A percentile compares a stretch with the other conserved stretches of the same genome.
phyloP scores from a whole-genome alignment of 164 flowering plant species.

The Vitis labrusca region DNA sequence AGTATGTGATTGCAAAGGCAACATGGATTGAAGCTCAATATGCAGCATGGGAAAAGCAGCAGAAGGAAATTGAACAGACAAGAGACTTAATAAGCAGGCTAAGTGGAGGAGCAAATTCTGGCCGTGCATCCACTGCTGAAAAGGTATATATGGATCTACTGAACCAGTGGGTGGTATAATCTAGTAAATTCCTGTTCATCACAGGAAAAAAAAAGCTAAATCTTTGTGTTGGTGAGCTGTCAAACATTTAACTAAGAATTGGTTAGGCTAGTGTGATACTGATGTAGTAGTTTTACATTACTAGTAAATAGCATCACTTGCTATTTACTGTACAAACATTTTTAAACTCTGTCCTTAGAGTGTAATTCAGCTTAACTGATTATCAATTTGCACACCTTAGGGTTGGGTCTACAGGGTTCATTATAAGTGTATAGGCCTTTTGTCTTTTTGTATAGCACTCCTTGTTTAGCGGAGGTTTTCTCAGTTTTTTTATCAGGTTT shows the following conservation, averaged over 20 bases:
- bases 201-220: background rate
- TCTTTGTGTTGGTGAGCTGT: too few relatives aligned
- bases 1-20: slow-evolving; percentile 72
- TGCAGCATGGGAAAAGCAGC: slow-evolving; percentile 99
- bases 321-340: too few relatives aligned
- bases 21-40: slow-evolving; percentile 87
- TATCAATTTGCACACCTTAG: too few relatives aligned
- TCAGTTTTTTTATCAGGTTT: too few relatives aligned
- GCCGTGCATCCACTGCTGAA: slow-evolving; percentile 98
- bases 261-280: background rate
- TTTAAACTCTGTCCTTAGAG: too few relatives aligned
- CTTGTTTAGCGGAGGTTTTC: too few relatives aligned
- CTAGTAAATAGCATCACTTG: background rate
- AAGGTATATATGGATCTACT: slow-evolving; percentile 49
- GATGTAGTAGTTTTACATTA: background rate
- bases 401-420: too few relatives aligned
- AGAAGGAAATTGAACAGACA: slow-evolving; percentile 86
- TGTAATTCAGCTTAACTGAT: too few relatives aligned
- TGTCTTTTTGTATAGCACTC: too few relatives aligned
- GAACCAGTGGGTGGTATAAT: too few relatives aligned
- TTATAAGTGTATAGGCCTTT: too few relatives aligned
- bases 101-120: slow-evolving; percentile 92
- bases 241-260: background rate
- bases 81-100: slow-evolving; percentile 75
- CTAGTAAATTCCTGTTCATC: background rate